phyloP scores from a whole-genome alignment of 345 rosid species.

The Eucalyptus polybractea region DNA sequence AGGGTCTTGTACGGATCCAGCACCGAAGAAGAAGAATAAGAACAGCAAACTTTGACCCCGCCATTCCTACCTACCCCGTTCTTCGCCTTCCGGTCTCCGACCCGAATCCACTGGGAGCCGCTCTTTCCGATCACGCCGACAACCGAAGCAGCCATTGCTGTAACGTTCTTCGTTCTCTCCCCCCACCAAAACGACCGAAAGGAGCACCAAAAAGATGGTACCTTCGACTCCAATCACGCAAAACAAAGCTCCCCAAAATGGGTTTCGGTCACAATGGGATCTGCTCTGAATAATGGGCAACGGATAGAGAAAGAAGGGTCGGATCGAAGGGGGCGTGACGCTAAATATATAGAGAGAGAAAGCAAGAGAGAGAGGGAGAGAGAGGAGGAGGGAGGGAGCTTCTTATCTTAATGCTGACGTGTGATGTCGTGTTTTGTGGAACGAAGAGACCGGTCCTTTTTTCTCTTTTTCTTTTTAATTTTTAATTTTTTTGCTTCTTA shows the following conservation, averaged over 20 bases:
- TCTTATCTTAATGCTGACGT: neutral
- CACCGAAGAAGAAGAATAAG: conserved; percentile 18
- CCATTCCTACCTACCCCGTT: conserved; percentile 9
- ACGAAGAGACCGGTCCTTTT: neutral
- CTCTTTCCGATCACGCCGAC: neutral
- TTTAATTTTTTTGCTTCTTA: neutral
- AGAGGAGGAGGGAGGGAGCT: neutral
- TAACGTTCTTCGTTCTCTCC: neutral
- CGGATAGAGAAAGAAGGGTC: neutral
- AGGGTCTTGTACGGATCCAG: conserved; percentile 74
- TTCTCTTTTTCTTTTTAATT: neutral
- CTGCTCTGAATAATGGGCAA: neutral
- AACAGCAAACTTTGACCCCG: conserved; percentile 11
- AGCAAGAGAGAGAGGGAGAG: neutral
- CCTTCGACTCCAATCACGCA: neutral
- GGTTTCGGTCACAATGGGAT: neutral
- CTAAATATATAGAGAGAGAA: neutral
- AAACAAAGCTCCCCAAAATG: neutral
- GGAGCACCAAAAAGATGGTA: neutral
- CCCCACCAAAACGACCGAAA: neutral
- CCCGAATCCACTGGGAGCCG: neutral
- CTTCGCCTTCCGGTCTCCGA: neutral
- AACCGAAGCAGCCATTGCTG: neutral
- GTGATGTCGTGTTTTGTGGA: neutral
- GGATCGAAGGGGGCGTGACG: neutral